Base-by-base conservation (phyloP, 2,329 filamentous ascomycete genomes). In the Xenoacremonium recifei region DNA sequence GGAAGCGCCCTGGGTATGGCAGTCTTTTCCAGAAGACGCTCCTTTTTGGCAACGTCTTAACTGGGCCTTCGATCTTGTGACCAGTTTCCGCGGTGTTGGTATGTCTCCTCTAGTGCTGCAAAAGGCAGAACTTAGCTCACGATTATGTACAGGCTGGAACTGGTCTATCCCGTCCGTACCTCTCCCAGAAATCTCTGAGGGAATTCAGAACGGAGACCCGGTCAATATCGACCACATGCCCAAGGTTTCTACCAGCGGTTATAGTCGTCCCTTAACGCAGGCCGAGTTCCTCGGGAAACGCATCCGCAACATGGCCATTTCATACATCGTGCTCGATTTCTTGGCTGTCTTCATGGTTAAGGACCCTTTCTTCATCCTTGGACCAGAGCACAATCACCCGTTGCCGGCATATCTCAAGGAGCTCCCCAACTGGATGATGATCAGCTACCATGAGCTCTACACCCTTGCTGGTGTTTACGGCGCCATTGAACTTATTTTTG, bases 351-450 rank as follows among this genome's bases (percentile, higher is more conserved):
- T 81, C 47, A 83, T 89, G 69, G 82, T 84, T 52, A 77, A 79
- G 39, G 92, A 97, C 55, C 83, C 85, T 0, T 95, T 92, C 68
- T 95, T 91, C 65, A 57, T 82, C 44, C 59, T 78, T 18, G 75
- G 80, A 1, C 65, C 67, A 2, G 58, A 67, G 4, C 66, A 70
- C 40, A 57, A 62, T 44, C 37, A 50, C 13, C 23, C 23, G 13
- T 47, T 69, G 45, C 64, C 82, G 45, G 39, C 69, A 58, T 53
- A 75, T 63, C 58, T 77, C 58, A 44, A 44, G 9, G 45, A 57
- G 17, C 53, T 77, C 3, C 71, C 75, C 6, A 62, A 67, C 0
- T 48, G 70, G 36, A 42, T 78, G 2, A 64, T 84, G 20, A 71
- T 70, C 21, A 48, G 75, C 6, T 80, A 79, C 54, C 82, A 85